Evolutionary conservation across 129 eudicot genomes (phyloP).

Genomic region (Silybum marianum): DNA sequence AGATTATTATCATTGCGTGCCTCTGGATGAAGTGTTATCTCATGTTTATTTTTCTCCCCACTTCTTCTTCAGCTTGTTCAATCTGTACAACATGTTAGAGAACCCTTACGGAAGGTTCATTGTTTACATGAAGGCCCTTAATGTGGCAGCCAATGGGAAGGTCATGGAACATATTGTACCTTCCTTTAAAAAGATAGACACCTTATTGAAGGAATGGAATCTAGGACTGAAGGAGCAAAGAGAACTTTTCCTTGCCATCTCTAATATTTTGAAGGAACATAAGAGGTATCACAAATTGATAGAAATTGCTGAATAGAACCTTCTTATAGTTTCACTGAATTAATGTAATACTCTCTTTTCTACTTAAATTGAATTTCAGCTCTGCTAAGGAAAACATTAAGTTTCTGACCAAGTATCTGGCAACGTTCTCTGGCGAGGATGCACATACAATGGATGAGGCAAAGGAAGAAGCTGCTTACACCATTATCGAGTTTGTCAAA

Average conservation of each 20-base stretch:
- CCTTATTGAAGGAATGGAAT: conserved; percentile 84
- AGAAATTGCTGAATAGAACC: background rate
- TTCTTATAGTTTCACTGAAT: background rate
- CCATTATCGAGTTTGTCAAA: conserved; percentile 77
- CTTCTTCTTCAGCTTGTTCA: conserved; percentile 66
- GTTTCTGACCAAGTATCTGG: conserved; percentile 70
- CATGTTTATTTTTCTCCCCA: background rate
- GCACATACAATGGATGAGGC: conserved; percentile 56
- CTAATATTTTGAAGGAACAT: conserved; percentile 76
- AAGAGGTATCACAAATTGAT: conserved; percentile 52
- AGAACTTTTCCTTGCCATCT: conserved; percentile 63
- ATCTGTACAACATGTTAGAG: conserved; percentile 84
- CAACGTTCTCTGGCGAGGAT: conserved; percentile 75
- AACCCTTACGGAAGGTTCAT: conserved; percentile 72
- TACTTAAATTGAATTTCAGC: conserved; percentile 48
- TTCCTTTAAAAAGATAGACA: conserved; percentile 71
- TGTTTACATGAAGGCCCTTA: conserved; percentile 86
- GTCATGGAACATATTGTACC: conserved; percentile 65
- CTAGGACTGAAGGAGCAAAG: conserved; percentile 78
- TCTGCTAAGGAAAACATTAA: conserved; percentile 72
- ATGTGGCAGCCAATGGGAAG: conserved; percentile 70
- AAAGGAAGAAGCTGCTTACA: conserved; percentile 74
- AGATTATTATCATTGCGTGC: background rate
- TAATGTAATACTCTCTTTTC: background rate
- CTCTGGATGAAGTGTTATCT: background rate